Evolutionary conservation across 1,284 basidiomycete genomes (phyloP).

Genomic region (Ceratobasidium sp.): DNA sequence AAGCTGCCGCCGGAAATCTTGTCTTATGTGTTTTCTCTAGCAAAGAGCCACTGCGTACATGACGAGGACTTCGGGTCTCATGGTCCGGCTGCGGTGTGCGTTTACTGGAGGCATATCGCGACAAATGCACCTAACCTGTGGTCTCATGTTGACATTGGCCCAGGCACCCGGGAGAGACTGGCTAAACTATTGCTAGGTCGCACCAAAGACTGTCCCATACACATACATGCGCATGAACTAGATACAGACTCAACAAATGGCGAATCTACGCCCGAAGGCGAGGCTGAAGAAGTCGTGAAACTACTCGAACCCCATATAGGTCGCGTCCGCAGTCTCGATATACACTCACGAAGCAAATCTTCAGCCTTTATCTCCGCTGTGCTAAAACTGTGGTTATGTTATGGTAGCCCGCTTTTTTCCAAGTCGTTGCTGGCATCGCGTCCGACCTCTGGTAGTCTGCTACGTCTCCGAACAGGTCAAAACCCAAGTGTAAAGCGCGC

Average conservation of each 20-base stretch:
- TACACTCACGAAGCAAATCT: neutral
- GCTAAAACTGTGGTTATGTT: neutral
- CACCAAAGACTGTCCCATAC: neutral
- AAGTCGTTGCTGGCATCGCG: neutral
- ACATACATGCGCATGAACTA: neutral
- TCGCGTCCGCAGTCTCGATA: neutral
- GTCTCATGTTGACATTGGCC: conserved; percentile 10
- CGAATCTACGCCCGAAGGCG: neutral
- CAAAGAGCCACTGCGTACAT: neutral
- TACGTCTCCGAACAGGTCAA: too few species aligned
- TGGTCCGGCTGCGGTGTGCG: neutral
- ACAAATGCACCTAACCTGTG: neutral
- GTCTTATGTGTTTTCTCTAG: neutral
- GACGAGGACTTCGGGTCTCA: neutral
- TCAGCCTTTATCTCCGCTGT: neutral
- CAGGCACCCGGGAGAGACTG: neutral
- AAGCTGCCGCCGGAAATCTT: conserved; percentile 11
- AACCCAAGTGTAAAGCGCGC: too few species aligned
- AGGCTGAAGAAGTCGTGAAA: neutral
- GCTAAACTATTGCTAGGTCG: neutral
- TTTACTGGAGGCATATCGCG: neutral
- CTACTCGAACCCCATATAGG: neutral
- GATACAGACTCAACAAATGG: neutral
- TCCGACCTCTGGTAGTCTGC: neutral
- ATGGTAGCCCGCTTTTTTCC: neutral